phyloP scores from a whole-genome alignment of 768 basidiomycete species.

The Mycena amicta region DNA sequence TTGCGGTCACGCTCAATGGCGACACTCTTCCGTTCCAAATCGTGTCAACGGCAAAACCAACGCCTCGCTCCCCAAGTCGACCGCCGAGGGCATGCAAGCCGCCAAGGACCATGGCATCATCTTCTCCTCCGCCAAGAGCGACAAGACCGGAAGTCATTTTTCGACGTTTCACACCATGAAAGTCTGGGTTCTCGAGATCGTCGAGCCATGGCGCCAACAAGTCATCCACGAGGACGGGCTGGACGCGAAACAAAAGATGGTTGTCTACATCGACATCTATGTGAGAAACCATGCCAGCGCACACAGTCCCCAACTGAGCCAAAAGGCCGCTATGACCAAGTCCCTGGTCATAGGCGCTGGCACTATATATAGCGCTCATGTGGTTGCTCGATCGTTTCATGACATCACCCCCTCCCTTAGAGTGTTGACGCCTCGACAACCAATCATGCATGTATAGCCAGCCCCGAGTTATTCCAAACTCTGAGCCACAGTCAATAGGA shows the following conservation, averaged over 20 bases:
- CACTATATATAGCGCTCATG: too few relatives aligned
- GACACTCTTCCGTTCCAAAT: slow-evolving; percentile 28
- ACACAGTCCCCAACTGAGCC: too few relatives aligned
- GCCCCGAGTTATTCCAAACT: too few relatives aligned
- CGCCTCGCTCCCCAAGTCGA: slow-evolving; percentile 10
- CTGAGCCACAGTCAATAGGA: too few relatives aligned
- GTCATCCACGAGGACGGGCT: slow-evolving; percentile 1
- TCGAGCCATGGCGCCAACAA: neutral
- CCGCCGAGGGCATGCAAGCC: neutral
- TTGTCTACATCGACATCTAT: neutral
- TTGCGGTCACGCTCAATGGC: slow-evolving; percentile 17
- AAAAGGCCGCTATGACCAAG: too few relatives aligned
- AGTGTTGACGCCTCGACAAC: too few relatives aligned
- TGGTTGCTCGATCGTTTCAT: too few relatives aligned
- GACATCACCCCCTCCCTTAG: too few relatives aligned
- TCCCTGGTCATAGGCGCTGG: too few relatives aligned
- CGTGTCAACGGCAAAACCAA: slow-evolving; percentile 11
- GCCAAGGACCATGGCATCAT: slow-evolving; percentile 12
- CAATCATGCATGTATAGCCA: too few relatives aligned
- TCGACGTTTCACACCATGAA: slow-evolving; percentile 1
- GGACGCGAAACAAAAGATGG: neutral
- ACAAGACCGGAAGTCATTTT: slow-evolving; percentile 3
- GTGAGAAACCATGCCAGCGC: too few relatives aligned
- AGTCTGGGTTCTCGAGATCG: slow-evolving; percentile 12
- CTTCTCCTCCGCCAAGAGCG: slow-evolving; percentile 19